A percentile compares a stretch with the other conserved stretches of the same genome.
phyloP scores from a whole-genome alignment of 2,329 filamentous ascomycete species.

The Arthrobotrys megalospora region DNA sequence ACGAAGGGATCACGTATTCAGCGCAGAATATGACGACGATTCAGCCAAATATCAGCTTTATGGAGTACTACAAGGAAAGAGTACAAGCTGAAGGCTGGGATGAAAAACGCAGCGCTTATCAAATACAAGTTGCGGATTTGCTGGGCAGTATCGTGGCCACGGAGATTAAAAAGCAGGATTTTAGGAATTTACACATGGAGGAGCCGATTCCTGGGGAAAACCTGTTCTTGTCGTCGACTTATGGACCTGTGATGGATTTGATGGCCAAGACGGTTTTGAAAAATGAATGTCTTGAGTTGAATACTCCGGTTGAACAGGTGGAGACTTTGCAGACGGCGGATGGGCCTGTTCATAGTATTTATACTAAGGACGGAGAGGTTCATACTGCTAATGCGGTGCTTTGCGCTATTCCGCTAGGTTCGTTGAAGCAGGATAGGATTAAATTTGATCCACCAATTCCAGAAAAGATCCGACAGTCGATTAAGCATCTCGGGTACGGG shows the following conservation, averaged over 20 bases:
- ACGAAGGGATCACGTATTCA: slow-evolving; percentile 77
- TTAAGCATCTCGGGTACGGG: slow-evolving; percentile 78
- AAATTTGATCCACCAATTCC: slow-evolving; percentile 76
- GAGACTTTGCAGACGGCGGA: slow-evolving; percentile 49
- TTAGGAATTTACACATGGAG: slow-evolving; percentile 84
- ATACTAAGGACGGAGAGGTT: slow-evolving; percentile 68
- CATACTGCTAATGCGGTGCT: slow-evolving; percentile 73
- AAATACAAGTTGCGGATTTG: slow-evolving; percentile 72
- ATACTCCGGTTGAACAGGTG: slow-evolving; percentile 71
- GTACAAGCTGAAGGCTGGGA: slow-evolving; percentile 68
- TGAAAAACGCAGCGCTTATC: slow-evolving; percentile 48
- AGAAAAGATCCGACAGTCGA: slow-evolving; percentile 73
- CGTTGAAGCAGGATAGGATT: slow-evolving; percentile 74
- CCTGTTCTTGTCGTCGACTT: slow-evolving; percentile 75
- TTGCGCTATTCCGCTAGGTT: slow-evolving; percentile 78
- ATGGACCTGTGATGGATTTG: slow-evolving; percentile 73
- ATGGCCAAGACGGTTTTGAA: slow-evolving; percentile 74
- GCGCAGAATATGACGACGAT: slow-evolving; percentile 71
- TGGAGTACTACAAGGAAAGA: slow-evolving; percentile 65
- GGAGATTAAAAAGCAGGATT: slow-evolving; percentile 76
- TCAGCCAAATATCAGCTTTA: slow-evolving; percentile 46
- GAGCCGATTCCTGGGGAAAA: slow-evolving; percentile 80
- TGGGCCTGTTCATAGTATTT: slow-evolving; percentile 50
- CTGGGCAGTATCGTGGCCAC: slow-evolving; percentile 82
- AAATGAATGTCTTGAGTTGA: slow-evolving; percentile 72